Base-by-base conservation (phyloP, 208 protist species). In the Crithidia brevicula region DNA sequence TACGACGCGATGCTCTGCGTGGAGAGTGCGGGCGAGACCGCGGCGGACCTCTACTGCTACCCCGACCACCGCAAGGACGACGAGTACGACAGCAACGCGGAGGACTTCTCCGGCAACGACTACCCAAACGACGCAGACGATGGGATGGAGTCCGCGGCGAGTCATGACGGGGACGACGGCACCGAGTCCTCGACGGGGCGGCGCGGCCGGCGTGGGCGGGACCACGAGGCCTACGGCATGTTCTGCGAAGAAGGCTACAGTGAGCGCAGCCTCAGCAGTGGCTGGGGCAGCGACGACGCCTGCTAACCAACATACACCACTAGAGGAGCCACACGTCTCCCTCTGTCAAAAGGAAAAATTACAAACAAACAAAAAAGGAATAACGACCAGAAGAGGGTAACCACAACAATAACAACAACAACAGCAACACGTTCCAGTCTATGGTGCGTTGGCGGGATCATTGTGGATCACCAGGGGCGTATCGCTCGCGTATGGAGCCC, bases 81-180 rank as follows among this genome's bases (percentile, higher is more conserved):
- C 58, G 91, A 96, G 62, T 94, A 94, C 67, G 91, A 96, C 73
- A 96, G 91, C 72, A 96, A 96, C 50, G 91, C 91, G 2, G 91
- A 93, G 63, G 91, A 96, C 61, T 88, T 85, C 58, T 89, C 82
- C 11, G 82, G 74, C 20, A 96, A 96, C 67, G 91, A 96, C 60
- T 96, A 96, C 67, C 91, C 91, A 0, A 85, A 94, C 27, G 81
- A 91, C 45, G 74, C 69, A 0, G 83, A 78, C 16, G 68, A 74
- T 5, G 66, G 22, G 28, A 66, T 23, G 23, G 57, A 68, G 36
- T 45, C 38, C 20, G 59, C 33, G 23, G 58, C 43, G 6, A 31
- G 18, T 16, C 20, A 63, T 28, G 36, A 31, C 28, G 79, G 45
- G 56, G 38, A 43, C 22, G 53, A 79, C 5, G 52, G 70, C 23